These are phyloP conservation scores for Apiospora pterosperma DNA, from an alignment of 2,329 filamentous ascomycete species.

Conservation along the genomic window DNA sequence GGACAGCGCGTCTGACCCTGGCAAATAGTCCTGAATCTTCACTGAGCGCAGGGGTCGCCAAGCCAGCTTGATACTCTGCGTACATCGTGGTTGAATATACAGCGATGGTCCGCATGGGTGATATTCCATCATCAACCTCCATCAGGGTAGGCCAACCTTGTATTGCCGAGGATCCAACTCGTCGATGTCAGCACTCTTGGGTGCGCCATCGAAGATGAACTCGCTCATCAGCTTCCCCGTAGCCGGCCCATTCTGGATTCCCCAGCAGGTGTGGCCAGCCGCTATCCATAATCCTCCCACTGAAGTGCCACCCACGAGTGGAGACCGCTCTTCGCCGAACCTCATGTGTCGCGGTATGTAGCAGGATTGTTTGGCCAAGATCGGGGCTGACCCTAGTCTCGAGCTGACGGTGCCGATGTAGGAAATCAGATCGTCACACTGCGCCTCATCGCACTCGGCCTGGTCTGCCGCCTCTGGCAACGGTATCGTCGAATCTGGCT, in stretches of 20 bases:
- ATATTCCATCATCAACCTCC: neutral
- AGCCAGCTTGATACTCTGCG: neutral
- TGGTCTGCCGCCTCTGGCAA: constrained; percentile 73
- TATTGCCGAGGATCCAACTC: constrained; percentile 66
- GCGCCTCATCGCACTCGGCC: constrained; percentile 69
- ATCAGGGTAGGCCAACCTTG: constrained; percentile 38
- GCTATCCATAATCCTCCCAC: constrained; percentile 76
- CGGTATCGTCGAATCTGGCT: constrained; percentile 73
- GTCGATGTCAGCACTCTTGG: constrained; percentile 63
- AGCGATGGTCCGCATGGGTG: neutral
- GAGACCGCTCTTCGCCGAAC: constrained; percentile 59
- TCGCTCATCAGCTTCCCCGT: constrained; percentile 82
- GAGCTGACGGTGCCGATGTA: constrained; percentile 67
- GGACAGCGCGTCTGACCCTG: neutral
- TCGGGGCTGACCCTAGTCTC: constrained; percentile 62
- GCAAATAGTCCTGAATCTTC: neutral
- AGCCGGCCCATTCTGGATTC: constrained; percentile 90
- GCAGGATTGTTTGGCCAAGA: constrained; percentile 82
- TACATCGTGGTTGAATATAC: neutral
- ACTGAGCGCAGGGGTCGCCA: neutral
- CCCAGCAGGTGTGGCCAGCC: constrained; percentile 94
- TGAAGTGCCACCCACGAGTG: constrained; percentile 73
- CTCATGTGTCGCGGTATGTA: constrained; percentile 79
- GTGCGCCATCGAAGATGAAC: constrained; percentile 69
- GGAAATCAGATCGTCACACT: constrained; percentile 82